Evolutionary conservation across 257 asterid genomes (phyloP), one percentile per base, ranked within the genome.

Genomic region (Misopates orontium): DNA sequence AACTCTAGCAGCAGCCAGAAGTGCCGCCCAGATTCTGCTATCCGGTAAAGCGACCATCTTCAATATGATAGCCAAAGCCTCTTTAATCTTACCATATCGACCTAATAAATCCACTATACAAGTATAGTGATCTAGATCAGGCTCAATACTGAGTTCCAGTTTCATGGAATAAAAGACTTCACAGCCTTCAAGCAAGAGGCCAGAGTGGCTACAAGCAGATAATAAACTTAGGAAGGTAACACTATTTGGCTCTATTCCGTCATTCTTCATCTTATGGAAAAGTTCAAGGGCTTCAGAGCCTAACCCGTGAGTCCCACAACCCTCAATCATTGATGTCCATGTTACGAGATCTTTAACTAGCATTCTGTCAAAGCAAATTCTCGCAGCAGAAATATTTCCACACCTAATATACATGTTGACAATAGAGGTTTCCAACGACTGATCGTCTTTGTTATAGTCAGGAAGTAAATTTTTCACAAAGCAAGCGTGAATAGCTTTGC

Each of bases 311-410:
- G 67, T 50, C 41, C 83, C 84, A 56, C 36, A 78, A 39, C 87
- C 89, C 66, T 83, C 89, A 10, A 83, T 78, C 89, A 83, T 78
- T 1, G 84, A 76, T 45, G 89, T 76, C 84, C 84, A 83, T 20
- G 83, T 16, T 11, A 81, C 76, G 7, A 69, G 66, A 71, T 80
- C 89, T 73, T 71, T 83, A 16, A 32, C 64, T 18, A 11, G 76
- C 65, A 78, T 73, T 65, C 54, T 62, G 9, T 58, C 68, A 24
- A 83, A 83, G 44, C 75, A 68, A 60, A 14, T 73, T 40, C 82
- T 78, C n/a, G 83, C 84, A 1, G 78, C 56, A 49, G 50, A 68
- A 59, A 80, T 76, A 62, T 75, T 78, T 66, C 89, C 89, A 21
- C 84, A 78, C 56, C 70, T 66, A 16, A 78, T 47, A 21, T 80